Evolutionary conservation across 441 rosid genomes (phyloP), one percentile per base, ranked within the genome.

Genomic region (Macaranga tanarius): DNA sequence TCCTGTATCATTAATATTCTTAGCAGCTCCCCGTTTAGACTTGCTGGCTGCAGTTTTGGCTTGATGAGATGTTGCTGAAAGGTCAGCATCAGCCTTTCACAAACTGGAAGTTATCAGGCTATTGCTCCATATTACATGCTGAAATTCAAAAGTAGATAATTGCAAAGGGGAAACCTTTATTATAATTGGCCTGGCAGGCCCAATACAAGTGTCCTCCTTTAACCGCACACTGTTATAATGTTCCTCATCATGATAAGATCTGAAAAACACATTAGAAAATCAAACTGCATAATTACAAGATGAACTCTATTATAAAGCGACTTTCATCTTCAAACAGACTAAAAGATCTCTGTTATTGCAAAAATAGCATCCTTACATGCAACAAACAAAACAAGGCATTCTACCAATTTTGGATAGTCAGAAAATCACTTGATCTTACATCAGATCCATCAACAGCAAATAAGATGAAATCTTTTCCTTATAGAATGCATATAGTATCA

Each of bases 191-290:
- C 76, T 78, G 57, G 97, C 97, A 73, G 99, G 87, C 77, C 97
- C 94, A 40, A 66, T 79, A 74, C 95, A 82, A 25, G 89, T 69
- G 82, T 94, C 97, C 73, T 90, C 97, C 73, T 81, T 90, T 7
- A 69, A 77, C 60, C 97, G 85, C 74, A 92, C 84, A 83, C 97
- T 88, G 66, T 94, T 94, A 70, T 92, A 92, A 73, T 94, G 99
- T 77, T 94, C 99, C 55, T 82, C 99, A 71, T 92, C 96, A 51
- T 92, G 99, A 84, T 94, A 94, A 79, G 99, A 94, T 80, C 99
- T 94, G 76, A 48, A 38, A 17, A 44, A 28, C 2, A 48, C 5
- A 40, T 26, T 11, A 42, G 17, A 13, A 59, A 62, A 75, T 63
- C 54, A 67, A 63, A 64, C 7, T 38, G 60, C 64, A 52, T 12